These are phyloP conservation scores for Picea engelmannii DNA, from an alignment of 83 land plant species.

Conservation along the genomic window DNA sequence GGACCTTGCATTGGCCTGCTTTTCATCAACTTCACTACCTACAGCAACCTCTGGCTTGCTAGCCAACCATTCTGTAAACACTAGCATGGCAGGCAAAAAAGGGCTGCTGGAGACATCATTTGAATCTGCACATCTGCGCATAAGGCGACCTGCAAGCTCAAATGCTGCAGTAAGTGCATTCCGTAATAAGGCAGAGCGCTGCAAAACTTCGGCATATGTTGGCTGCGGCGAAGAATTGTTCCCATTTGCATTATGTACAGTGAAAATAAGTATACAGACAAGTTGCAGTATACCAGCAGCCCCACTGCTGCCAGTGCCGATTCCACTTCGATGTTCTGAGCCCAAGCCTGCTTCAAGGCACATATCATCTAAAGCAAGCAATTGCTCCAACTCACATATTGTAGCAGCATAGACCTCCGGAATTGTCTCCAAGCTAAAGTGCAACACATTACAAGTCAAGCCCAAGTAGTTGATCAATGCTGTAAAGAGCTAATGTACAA, in stretches of 20 bases:
- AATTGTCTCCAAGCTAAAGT: constrained; percentile 27
- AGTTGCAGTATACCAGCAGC: constrained; percentile 39
- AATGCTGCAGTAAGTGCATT: too few relatives aligned
- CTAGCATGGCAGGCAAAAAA: constrained; percentile 33
- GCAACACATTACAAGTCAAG: background rate
- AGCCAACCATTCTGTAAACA: constrained; percentile 39
- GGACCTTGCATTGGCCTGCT: constrained; percentile 37
- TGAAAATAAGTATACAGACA: constrained; percentile 16
- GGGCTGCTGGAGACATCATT: constrained; percentile 25
- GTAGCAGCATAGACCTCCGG: constrained; percentile 18
- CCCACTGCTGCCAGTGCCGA: constrained; percentile 21
- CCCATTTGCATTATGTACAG: too few relatives aligned
- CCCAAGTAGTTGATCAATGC: background rate
- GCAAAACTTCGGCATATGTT: too few relatives aligned
- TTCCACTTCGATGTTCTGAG: constrained; percentile 20
- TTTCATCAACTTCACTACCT: constrained; percentile 38
- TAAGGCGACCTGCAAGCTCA: too few relatives aligned
- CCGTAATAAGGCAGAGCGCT: too few relatives aligned
- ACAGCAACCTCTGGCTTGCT: constrained; percentile 37
- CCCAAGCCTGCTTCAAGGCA: constrained; percentile 30
- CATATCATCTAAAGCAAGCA: constrained; percentile 29
- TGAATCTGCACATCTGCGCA: constrained; percentile 27
- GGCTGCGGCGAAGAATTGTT: too few relatives aligned
- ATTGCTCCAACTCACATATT: constrained; percentile 25
- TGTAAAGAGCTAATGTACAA: background rate